Evolutionary conservation across 169 alveolate species (phyloP), one percentile per base, ranked within the genome.

Genomic region (Blepharisma undulans): DNA sequence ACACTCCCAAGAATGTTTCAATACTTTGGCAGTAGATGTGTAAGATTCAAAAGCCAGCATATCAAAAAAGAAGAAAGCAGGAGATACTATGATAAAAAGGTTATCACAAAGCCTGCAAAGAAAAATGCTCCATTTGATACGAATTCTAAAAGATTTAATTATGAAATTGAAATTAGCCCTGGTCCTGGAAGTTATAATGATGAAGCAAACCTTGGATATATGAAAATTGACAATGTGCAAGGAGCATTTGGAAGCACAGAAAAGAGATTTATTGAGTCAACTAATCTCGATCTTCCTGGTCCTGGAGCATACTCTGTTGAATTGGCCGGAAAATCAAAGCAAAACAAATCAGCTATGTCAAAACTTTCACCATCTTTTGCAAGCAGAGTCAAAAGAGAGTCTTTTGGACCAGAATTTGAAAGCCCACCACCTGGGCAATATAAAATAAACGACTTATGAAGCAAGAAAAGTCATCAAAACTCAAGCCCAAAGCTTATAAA

Each of bases 211-310:
- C 2, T 27, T 4, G 30, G 25, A 4, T 27, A 33, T n/a, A 79
- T 12, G 90, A 93, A 76, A 86, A 90, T 18, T 85, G 92, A 93
- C 94, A 95, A 16, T 92, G 86, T 61, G 12, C 71, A 95, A 36
- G 95, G 95, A 1, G 96, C 93, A 30, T 94, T 95, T 91, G 97
- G 96, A n/a, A 77, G 94, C 22, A 95, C 95, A 27, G 94, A 93
- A 84, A 86, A 84, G 84, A 91, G 97, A 81, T 95, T 95, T 86
- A 33, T 33, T 79, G 87, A 25, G 33, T 25, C 48, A 8, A 29
- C 7, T 22, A 33, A 79, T 27, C 61, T 27, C 10, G 61, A 79
- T 30, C 29, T 33, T 0, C 87, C 87, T 33, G 87, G 87, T 0
- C 87, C 87, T 29, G 87, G 87, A n/a, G 29, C 29, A 21, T 79